Evolutionary conservation across 768 basidiomycete genomes (phyloP).

Genomic region (Termitomyces heimii): DNA sequence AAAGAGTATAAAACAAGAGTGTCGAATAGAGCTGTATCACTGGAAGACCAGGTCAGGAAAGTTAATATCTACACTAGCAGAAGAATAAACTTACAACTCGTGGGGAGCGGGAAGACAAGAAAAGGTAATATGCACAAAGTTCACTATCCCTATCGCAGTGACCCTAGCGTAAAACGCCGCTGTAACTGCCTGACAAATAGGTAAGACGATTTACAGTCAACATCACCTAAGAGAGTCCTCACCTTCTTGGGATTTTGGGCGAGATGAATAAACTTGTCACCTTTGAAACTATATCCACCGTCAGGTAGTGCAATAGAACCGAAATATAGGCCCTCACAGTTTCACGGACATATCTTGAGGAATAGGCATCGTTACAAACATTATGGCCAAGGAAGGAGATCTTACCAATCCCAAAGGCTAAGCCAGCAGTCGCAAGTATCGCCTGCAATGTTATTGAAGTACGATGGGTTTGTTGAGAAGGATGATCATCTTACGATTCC

Average conservation of each 20-base stretch:
- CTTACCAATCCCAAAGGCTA: constrained; percentile 12
- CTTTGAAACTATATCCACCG: constrained; percentile 1
- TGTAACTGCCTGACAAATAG: constrained; percentile 1
- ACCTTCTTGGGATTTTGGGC: constrained; percentile 8
- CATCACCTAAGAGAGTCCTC: not conserved
- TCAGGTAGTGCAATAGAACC: not conserved
- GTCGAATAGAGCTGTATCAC: constrained; percentile 9
- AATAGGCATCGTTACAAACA: not conserved
- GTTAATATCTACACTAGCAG: not conserved
- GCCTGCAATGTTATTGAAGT: not conserved
- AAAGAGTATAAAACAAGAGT: constrained; percentile 7
- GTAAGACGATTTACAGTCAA: not conserved
- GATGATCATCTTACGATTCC: not conserved
- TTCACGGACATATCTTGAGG: not conserved
- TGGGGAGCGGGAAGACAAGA: constrained; percentile 5
- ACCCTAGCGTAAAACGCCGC: constrained; percentile 3
- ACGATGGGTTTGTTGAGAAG: not conserved
- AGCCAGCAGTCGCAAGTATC: constrained; percentile 6
- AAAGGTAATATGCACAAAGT: not conserved
- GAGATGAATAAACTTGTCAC: constrained; percentile 3
- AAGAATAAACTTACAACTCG: constrained; percentile 5
- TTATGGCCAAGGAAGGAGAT: not conserved
- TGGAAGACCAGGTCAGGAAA: not conserved
- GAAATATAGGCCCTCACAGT: not conserved
- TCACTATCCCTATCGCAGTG: constrained; percentile 6